Evolutionary conservation across 768 basidiomycete genomes (phyloP).

Genomic region (Galerina sulciceps): DNA sequence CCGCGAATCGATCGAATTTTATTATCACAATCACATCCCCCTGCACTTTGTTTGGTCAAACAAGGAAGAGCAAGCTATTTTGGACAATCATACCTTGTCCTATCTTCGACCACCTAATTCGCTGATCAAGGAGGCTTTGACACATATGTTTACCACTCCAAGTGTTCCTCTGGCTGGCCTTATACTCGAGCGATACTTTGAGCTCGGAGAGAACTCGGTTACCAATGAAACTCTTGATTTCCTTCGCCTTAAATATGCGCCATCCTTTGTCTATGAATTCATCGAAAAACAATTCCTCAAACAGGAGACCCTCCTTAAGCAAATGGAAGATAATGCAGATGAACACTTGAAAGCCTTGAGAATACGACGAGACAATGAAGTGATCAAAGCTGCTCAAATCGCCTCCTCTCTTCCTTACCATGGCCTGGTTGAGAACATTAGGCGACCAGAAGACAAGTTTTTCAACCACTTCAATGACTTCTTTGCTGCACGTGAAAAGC

Average conservation of each 20-base stretch:
- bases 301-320: neutral
- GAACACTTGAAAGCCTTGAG: neutral
- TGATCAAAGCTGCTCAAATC: neutral
- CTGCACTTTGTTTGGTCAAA: constrained; percentile 15
- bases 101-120: constrained; percentile 8
- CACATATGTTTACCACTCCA: neutral
- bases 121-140: constrained; percentile 10
- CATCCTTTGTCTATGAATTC: neutral
- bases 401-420: constrained; percentile 6
- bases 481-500: constrained; percentile 2
- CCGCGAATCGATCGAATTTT: neutral
- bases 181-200: constrained; percentile 1
- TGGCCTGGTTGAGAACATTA: neutral
- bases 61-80: constrained; percentile 1
- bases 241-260: neutral
- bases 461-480: constrained; percentile 7
- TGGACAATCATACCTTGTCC: neutral
- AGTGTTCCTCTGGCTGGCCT: neutral
- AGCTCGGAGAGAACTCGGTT: neutral
- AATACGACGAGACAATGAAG: neutral
- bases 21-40: constrained; percentile 2
- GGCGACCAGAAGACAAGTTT: neutral
- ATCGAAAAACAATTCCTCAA: neutral
- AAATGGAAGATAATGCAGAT: neutral
- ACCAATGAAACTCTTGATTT: neutral